Evolutionary conservation across 768 basidiomycete genomes (phyloP), one percentile per base, ranked within the genome.

Genomic region (Lactifluus echinatus): DNA sequence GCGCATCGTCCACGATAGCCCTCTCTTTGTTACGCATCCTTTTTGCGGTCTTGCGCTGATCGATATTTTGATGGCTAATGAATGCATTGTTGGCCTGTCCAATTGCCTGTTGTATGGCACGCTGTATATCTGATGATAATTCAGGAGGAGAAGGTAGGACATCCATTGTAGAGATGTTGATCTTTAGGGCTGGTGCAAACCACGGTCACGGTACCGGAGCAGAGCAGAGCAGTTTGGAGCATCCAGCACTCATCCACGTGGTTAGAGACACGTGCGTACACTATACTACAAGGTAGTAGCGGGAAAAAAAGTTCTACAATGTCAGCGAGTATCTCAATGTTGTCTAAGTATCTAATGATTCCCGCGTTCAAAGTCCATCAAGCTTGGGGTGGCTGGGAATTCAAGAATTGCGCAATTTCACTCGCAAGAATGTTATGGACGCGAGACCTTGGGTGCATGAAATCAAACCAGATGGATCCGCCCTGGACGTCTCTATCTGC

Each of bases 21-120:
- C 33, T 57, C 33, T 65, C 65, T 44, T 49, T 64, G 28, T 8
- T 73, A 73, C 63, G 75, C 75, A 55, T 74, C 72, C 56, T 63
- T 64, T 65, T 70, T 74, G 50, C 68, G 53, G 34, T 47, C 8
- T 19, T 59, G 4, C 65, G 43, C 39, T 60, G 59, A 44, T 40
- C 56, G 4, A 56, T 24, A 8, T 36, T 61, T 56, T 66, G 69
- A 26, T 65, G 67, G 39, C 63, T 67, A 0, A 66, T 57, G 33
- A 71, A 74, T 8, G 73, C 71, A 59, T 69, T 68, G 63, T 78
- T 78, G 48, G 70, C 76, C 59, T 77, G 71, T 28, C 74, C 77
- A 53, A 78, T 70, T 33, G 76, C 76, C 56, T 75, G 72, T 62
- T 79, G 75, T n/a, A 78, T 70, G n/a, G 76, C 78, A 54, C 72